Evolutionary conservation across 2,329 filamentous ascomycete genomes (phyloP).

Genomic region (Fusarium pilosicola): DNA sequence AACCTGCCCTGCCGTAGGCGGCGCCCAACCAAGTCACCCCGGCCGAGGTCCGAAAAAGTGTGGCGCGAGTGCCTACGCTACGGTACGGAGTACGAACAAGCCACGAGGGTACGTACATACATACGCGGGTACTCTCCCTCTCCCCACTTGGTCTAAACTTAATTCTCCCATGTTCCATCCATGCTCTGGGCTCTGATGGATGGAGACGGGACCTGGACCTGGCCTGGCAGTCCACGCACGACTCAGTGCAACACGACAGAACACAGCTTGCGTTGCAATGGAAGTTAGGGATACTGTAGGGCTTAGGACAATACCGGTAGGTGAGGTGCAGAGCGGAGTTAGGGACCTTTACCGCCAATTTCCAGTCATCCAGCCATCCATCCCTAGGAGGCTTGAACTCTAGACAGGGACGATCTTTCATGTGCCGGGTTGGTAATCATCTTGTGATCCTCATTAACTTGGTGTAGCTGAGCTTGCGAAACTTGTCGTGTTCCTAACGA

Average conservation of each 20-base stretch:
- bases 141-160: slow-evolving; percentile 15
- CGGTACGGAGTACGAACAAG: not conserved
- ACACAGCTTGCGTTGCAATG: not conserved
- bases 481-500: not conserved
- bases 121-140: not conserved
- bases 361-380: not conserved
- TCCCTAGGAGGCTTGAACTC: not conserved
- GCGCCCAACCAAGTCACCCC: not conserved
- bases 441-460: slow-evolving; percentile 7
- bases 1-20: not conserved
- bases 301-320: slow-evolving; percentile 23
- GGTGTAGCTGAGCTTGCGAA: not conserved
- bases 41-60: slow-evolving; percentile 4
- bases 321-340: not conserved
- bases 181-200: not conserved
- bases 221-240: not conserved
- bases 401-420: not conserved
- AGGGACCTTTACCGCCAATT: not conserved
- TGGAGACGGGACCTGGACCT: not conserved
- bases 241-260: slow-evolving; percentile 17
- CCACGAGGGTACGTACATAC: slow-evolving; percentile 1
- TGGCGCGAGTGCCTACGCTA: not conserved
- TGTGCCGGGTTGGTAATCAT: slow-evolving; percentile 32
- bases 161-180: not conserved
- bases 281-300: slow-evolving; percentile 21